Percentiles rank a stretch among this genome's conserved stretches.
Evolutionary conservation across 1,284 basidiomycete genomes (phyloP).

Genomic region (Rhodotorula glutinis): DNA sequence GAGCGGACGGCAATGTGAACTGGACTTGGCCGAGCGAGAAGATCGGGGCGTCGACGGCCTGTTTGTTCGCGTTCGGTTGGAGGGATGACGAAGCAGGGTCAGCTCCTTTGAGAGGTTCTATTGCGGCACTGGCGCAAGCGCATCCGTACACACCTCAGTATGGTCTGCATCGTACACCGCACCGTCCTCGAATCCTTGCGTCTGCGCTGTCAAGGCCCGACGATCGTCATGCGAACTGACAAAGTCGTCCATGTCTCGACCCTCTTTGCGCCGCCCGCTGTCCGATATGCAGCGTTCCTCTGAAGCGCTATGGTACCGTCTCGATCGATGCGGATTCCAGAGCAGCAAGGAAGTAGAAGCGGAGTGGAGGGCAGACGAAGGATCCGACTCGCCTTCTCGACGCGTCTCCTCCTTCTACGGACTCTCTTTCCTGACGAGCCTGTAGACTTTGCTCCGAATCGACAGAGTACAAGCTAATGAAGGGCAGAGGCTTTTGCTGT

Average conservation of each 20-base stretch:
- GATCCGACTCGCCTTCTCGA: too few relatives aligned
- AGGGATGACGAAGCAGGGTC: background rate
- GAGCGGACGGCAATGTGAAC: conserved; percentile 75
- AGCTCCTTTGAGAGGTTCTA: background rate
- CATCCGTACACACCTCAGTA: conserved; percentile 15
- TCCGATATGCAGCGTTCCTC: too few relatives aligned
- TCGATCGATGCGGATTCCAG: too few relatives aligned
- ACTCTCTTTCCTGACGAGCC: too few relatives aligned
- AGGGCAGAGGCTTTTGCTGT: too few relatives aligned
- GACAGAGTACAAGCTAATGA: too few relatives aligned
- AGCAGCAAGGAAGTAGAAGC: too few relatives aligned
- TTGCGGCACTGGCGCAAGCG: too few relatives aligned
- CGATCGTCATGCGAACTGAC: conserved; percentile 1
- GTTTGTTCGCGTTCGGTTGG: background rate
- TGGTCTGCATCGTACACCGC: conserved; percentile 22
- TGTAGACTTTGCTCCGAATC: too few relatives aligned
- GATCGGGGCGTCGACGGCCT: conserved; percentile 27
- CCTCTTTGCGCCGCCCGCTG: conserved; percentile 6
- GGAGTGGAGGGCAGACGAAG: too few relatives aligned
- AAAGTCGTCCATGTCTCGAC: conserved; percentile 1
- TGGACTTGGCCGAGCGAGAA: conserved; percentile 56
- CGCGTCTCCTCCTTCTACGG: too few relatives aligned
- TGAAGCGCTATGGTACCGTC: too few relatives aligned
- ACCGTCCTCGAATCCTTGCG: conserved; percentile 30
- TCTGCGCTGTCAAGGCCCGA: conserved; percentile 2